Conservation (phyloP, 108 stramenopile genomes). For the Fragilaria radians region DNA sequence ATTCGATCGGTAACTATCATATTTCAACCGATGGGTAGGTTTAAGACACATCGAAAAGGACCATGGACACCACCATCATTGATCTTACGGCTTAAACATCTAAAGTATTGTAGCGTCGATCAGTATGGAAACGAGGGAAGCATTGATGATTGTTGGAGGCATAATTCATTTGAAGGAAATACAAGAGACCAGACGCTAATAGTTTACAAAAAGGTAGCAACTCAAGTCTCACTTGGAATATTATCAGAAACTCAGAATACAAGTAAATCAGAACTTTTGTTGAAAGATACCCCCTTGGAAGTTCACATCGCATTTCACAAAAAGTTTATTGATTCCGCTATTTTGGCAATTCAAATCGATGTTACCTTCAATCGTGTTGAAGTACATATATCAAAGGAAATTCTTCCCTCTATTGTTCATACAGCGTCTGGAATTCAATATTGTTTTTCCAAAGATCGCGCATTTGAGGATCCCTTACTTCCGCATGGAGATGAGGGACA, state of each 20-base stretch:
- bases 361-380: conserved; percentile 45
- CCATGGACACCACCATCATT: conserved; percentile 66
- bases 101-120: conserved; percentile 56
- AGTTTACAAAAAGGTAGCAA: conserved; percentile 55
- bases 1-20: conserved; percentile 37
- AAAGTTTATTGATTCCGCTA: conserved; percentile 54
- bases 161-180: conserved; percentile 32
- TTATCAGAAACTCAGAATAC: neutral
- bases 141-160: conserved; percentile 64
- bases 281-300: conserved; percentile 26
- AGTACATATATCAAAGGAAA: conserved; percentile 29
- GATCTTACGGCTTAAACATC: conserved; percentile 22
- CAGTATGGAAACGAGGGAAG: conserved; percentile 49
- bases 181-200: conserved; percentile 21
- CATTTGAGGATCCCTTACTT: conserved; percentile 66
- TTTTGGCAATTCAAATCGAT: conserved; percentile 60
- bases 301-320: conserved; percentile 53
- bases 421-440: conserved; percentile 28
- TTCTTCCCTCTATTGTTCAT: conserved; percentile 24
- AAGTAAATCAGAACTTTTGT: neutral
- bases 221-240: conserved; percentile 27
- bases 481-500: conserved; percentile 1
- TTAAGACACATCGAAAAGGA: conserved; percentile 60
- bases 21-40: conserved; percentile 62
- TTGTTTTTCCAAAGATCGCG: conserved; percentile 61